Percentiles rank a stretch among this genome's conserved stretches.
phyloP scores from a whole-genome alignment of 768 basidiomycete species.

The Mycena sanguinolenta region DNA sequence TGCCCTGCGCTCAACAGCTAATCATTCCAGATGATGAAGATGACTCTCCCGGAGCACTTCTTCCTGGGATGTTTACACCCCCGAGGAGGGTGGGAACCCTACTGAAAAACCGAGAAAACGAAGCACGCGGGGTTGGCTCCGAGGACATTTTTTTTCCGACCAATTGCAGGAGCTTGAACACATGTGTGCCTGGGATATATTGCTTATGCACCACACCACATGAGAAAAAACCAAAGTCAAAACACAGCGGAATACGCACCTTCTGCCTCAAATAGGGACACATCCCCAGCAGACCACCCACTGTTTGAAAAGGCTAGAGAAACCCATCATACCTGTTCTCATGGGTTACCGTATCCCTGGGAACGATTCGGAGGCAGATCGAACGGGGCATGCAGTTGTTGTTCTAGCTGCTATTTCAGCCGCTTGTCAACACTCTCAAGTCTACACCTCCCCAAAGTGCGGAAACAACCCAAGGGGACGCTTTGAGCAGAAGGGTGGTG shows the following conservation, averaged over 20 bases:
- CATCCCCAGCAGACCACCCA: conserved; percentile 4
- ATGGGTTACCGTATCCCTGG: conserved; percentile 18
- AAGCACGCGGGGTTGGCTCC: conserved; percentile 9
- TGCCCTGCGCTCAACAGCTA: not conserved
- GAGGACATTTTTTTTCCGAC: conserved; percentile 26
- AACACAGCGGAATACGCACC: not conserved
- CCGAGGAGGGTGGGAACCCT: not conserved
- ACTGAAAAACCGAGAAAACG: not conserved
- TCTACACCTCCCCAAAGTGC: not conserved
- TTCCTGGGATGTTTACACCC: not conserved
- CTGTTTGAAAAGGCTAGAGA: conserved; percentile 19
- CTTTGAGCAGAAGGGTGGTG: not conserved
- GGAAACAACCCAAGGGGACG: not conserved
- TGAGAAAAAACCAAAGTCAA: not conserved
- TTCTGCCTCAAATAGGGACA: not conserved
- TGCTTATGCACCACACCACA: not conserved
- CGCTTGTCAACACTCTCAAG: conserved; percentile 3
- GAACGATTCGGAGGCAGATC: conserved; percentile 10
- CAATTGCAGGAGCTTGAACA: conserved; percentile 11
- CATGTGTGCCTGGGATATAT: conserved; percentile 25
- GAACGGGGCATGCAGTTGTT: conserved; percentile 17
- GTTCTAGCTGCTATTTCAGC: conserved; percentile 15
- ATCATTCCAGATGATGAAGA: conserved; percentile 20
- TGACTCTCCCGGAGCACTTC: not conserved
- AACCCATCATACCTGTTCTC: conserved; percentile 2